These are phyloP conservation scores for Kodamaea restingae DNA, from an alignment of 805 yeast species.

Conservation along the genomic window DNA sequence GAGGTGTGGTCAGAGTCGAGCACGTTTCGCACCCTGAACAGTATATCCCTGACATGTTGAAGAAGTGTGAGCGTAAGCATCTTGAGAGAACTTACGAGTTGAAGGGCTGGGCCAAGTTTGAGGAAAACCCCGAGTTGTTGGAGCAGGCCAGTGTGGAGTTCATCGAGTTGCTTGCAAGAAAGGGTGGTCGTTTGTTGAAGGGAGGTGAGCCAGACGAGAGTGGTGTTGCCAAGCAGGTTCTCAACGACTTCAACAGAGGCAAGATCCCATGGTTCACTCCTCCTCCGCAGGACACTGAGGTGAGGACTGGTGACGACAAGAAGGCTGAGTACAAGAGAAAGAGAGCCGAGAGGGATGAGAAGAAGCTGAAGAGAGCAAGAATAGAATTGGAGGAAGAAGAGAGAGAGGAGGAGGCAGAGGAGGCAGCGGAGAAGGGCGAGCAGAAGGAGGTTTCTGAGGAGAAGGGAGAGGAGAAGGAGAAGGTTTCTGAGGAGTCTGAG, in stretches of 20 bases:
- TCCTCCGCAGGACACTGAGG: constrained; percentile 80
- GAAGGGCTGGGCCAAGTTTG: constrained; percentile 70
- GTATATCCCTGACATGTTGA: constrained; percentile 81
- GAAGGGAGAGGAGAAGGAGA: neutral
- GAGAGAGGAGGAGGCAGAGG: neutral
- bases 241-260: constrained; percentile 95
- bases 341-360: constrained; percentile 46
- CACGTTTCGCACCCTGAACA: constrained; percentile 95
- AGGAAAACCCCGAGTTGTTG: constrained; percentile 44
- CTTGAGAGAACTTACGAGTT: constrained; percentile 93
- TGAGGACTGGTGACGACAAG: constrained; percentile 54
- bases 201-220: constrained; percentile 98
- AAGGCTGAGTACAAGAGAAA: constrained; percentile 51
- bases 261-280: constrained; percentile 93
- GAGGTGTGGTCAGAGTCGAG: constrained; percentile 99
- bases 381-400: constrained; percentile 20
- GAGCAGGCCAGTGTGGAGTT: constrained; percentile 57
- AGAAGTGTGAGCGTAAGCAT: constrained; percentile 83
- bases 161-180: constrained; percentile 85
- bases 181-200: constrained; percentile 85
- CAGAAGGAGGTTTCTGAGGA: constrained; percentile 1
- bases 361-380: constrained; percentile 23
- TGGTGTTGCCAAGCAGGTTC: constrained; percentile 84
- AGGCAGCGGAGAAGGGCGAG: neutral
- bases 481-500: constrained; percentile 1